phyloP scores from a whole-genome alignment of 305 asterid genomes.

The Ajuga reptans region DNA sequence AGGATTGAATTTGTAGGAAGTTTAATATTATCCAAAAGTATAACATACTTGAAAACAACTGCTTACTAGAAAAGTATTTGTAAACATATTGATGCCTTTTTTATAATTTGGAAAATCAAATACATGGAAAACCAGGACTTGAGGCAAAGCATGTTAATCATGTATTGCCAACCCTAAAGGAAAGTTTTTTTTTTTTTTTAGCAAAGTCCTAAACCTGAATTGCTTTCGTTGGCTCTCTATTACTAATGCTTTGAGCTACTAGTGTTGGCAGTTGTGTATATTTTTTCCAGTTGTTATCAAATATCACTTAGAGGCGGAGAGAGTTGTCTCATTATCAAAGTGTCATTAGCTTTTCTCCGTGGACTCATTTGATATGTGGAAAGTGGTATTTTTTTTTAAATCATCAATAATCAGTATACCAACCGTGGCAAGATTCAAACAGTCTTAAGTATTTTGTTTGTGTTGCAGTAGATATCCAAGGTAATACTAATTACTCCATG shows the following conservation, averaged over 20 bases:
- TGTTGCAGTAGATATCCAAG: too few relatives aligned
- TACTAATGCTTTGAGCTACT: neutral
- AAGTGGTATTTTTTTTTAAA: too few relatives aligned
- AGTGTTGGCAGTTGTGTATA: neutral
- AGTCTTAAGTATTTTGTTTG: too few relatives aligned
- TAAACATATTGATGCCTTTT: neutral
- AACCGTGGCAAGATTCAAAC: too few relatives aligned
- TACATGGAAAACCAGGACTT: neutral
- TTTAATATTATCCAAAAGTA: neutral
- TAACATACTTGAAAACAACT: neutral
- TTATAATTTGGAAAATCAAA: neutral
- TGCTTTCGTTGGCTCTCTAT: neutral
- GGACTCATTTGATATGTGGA: too few relatives aligned
- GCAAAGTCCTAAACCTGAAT: constrained; percentile 7
- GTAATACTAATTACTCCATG: too few relatives aligned
- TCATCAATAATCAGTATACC: too few relatives aligned
- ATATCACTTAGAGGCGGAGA: constrained; percentile 5
- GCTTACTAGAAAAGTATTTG: neutral
- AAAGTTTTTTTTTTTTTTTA: neutral
- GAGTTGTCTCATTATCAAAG: neutral
- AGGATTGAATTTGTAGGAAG: neutral
- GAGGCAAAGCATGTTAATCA: neutral
- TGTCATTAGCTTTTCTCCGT: neutral
- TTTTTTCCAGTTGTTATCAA: neutral
- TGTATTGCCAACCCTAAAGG: neutral